These are phyloP conservation scores for Trichoderma lentiforme DNA, from an alignment of 2,329 filamentous ascomycete species.

Conservation along the genomic window DNA sequence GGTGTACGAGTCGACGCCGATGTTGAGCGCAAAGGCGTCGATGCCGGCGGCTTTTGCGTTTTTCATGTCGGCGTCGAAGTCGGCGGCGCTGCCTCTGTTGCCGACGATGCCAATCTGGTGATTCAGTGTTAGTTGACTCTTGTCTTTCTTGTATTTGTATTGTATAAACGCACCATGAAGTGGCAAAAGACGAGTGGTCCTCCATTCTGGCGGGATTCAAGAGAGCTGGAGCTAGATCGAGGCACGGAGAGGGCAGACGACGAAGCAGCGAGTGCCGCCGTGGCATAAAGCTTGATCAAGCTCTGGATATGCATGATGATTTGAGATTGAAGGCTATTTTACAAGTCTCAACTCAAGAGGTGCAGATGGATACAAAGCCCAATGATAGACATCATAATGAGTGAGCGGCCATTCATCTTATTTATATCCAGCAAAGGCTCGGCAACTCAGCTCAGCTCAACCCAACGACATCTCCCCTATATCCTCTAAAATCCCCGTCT, in stretches of 20 bases:
- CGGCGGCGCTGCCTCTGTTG: slow-evolving; percentile 39
- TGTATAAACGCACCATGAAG: not conserved
- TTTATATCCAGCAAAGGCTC: not conserved
- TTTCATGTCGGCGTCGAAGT: slow-evolving; percentile 48
- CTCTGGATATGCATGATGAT: not conserved
- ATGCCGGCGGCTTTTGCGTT: slow-evolving; percentile 42
- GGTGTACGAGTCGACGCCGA: slow-evolving; percentile 42
- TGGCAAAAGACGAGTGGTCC: not conserved
- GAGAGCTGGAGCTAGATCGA: not conserved
- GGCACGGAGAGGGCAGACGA: not conserved
- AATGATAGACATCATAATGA: not conserved
- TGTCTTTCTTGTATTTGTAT: not conserved
- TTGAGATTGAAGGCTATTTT: not conserved
- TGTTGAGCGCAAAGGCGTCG: slow-evolving; percentile 50
- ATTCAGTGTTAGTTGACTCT: not conserved
- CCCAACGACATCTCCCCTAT: not conserved
- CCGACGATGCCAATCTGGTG: slow-evolving; percentile 43
- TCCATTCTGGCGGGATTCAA: not conserved
- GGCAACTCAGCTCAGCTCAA: too few species aligned
- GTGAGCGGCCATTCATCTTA: not conserved
- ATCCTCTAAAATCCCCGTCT: not conserved
- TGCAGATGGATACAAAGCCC: not conserved
- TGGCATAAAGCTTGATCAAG: not conserved
- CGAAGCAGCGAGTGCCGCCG: not conserved
- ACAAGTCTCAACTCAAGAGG: not conserved